These are phyloP conservation scores for Aspergillus intermedius DNA, from an alignment of 2,329 filamentous ascomycete genomes.

Conservation along the genomic window DNA sequence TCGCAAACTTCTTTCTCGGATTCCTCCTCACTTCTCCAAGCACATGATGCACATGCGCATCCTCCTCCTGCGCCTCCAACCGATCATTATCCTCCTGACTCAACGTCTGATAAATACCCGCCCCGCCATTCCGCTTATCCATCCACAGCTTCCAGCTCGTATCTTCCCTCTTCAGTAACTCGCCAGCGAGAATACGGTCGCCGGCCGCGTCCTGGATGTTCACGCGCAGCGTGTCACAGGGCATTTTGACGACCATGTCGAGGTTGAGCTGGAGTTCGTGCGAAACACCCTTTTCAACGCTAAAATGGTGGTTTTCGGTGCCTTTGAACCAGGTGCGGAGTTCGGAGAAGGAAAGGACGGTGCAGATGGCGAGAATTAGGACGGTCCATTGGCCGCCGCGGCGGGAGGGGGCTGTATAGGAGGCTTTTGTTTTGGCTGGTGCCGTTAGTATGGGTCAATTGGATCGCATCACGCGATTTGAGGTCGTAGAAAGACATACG, in stretches of 20 bases:
- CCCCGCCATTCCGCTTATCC: conserved; percentile 57
- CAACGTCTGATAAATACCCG: conserved; percentile 50
- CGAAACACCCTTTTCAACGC: conserved; percentile 84
- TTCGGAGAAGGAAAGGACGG: conserved; percentile 71
- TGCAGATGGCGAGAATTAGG: conserved; percentile 66
- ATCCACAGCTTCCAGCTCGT: conserved; percentile 82
- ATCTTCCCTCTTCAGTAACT: conserved; percentile 64
- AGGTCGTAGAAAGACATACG: conserved; percentile 55
- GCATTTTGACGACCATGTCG: conserved; percentile 86
- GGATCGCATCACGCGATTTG: conserved; percentile 2
- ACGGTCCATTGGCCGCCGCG: conserved; percentile 93
- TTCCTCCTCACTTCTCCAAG: conserved; percentile 65
- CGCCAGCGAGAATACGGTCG: conserved; percentile 79
- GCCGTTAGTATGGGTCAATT: conserved; percentile 1
- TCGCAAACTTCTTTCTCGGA: conserved; percentile 58
- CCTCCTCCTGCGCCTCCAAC: conserved; percentile 47
- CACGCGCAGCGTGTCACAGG: conserved; percentile 79
- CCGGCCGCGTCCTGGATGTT: conserved; percentile 96
- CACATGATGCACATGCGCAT: conserved; percentile 89
- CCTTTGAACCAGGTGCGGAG: conserved; percentile 77
- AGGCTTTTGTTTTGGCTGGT: conserved; percentile 87
- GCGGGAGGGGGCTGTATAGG: conserved; percentile 77
- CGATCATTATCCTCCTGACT: conserved; percentile 57
- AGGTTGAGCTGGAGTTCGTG: conserved; percentile 90
- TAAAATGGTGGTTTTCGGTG: conserved; percentile 79